These are phyloP conservation scores for Cucurbita argyrosperma DNA, from an alignment of 306 rosid species.

Conservation along the genomic window DNA sequence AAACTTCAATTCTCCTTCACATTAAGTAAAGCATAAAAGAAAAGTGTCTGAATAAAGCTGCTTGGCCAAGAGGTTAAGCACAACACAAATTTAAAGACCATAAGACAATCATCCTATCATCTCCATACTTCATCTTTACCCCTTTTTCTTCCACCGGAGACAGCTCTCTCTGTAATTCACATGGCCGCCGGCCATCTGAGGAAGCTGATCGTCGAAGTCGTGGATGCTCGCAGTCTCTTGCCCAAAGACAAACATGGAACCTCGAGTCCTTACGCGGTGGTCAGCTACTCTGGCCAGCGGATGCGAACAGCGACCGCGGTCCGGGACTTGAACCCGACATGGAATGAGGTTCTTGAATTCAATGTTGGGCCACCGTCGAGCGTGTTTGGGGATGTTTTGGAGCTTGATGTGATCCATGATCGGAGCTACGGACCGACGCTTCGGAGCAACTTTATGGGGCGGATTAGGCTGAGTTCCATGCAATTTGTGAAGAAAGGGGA, in stretches of 20 bases:
- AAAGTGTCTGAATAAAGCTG: slow-evolving; percentile 22
- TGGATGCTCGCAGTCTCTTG: slow-evolving; percentile 60
- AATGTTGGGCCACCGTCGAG: slow-evolving; percentile 36
- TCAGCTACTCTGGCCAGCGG: slow-evolving; percentile 66
- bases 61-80: slow-evolving; percentile 47
- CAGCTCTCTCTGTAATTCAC: neutral
- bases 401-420: slow-evolving; percentile 55
- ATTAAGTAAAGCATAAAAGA: neutral
- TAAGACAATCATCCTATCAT: neutral
- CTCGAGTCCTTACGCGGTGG: slow-evolving; percentile 59
- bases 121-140: neutral
- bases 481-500: slow-evolving; percentile 75
- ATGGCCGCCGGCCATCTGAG: slow-evolving; percentile 21
- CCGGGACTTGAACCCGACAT: slow-evolving; percentile 48
- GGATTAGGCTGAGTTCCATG: slow-evolving; percentile 38
- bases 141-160: neutral
- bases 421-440: slow-evolving; percentile 39
- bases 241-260: slow-evolving; percentile 73
- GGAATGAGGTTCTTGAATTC: slow-evolving; percentile 67
- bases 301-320: slow-evolving; percentile 28
- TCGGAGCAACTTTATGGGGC: slow-evolving; percentile 49
- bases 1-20: too few relatives aligned
- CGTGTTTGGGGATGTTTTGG: slow-evolving; percentile 49
- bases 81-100: slow-evolving; percentile 1
- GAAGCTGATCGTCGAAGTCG: slow-evolving; percentile 62